phyloP scores from a whole-genome alignment of 768 basidiomycete species.

The Naganishia antarctica region DNA sequence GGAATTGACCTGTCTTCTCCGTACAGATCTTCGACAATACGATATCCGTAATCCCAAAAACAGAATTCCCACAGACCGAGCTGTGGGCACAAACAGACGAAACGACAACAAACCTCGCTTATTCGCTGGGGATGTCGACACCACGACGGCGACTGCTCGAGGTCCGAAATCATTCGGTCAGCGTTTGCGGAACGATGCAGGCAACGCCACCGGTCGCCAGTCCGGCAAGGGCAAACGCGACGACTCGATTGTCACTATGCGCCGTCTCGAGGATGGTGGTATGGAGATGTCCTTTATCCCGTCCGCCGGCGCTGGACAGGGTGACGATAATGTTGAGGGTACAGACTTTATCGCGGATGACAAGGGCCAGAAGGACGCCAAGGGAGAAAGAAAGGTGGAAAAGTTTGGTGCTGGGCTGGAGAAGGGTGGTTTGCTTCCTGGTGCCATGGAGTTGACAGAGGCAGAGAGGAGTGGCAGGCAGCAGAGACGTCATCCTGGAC shows the following conservation, averaged over 20 bases:
- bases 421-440: constrained; percentile 58
- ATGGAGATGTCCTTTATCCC: constrained; percentile 85
- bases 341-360: constrained; percentile 32
- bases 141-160: constrained; percentile 14
- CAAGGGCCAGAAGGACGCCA: constrained; percentile 41
- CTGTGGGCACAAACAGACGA: neutral
- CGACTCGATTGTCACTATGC: constrained; percentile 38
- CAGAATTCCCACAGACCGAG: constrained; percentile 14
- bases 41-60: constrained; percentile 38
- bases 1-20: neutral
- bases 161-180: constrained; percentile 42
- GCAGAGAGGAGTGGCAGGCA: constrained; percentile 72
- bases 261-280: constrained; percentile 56
- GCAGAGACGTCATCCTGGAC: constrained; percentile 67
- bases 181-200: constrained; percentile 27
- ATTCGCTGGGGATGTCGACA: constrained; percentile 28
- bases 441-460: constrained; percentile 51
- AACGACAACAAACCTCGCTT: constrained; percentile 26
- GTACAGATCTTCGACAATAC: constrained; percentile 40
- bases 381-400: constrained; percentile 55
- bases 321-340: constrained; percentile 36
- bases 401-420: constrained; percentile 85
- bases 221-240: constrained; percentile 20
- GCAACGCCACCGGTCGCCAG: neutral
- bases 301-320: constrained; percentile 47